Percentiles rank a stretch among this genome's conserved stretches.
Evolutionary conservation across 164 flowering plant species (phyloP).

Genomic region (Umbellularia californica): DNA sequence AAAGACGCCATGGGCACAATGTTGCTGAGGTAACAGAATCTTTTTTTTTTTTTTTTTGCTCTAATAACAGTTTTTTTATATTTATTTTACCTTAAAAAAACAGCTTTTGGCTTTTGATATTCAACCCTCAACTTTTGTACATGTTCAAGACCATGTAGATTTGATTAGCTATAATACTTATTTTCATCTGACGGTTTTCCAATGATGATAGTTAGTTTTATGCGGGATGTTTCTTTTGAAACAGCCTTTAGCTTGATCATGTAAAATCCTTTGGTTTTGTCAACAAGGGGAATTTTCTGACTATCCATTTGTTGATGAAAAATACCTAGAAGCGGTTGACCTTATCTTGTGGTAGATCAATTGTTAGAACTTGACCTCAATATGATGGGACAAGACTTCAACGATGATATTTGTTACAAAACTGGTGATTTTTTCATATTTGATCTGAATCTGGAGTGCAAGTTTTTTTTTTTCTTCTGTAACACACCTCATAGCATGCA

Average conservation of each 20-base stretch:
- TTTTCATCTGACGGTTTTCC: not conserved
- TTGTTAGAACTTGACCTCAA: too few species aligned
- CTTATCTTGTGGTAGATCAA: too few species aligned
- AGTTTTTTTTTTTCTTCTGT: too few species aligned
- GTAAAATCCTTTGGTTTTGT: not conserved
- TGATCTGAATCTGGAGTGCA: too few species aligned
- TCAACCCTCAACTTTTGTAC: not conserved
- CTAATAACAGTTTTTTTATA: not conserved
- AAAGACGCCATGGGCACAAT: constrained; percentile 95
- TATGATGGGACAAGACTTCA: too few species aligned
- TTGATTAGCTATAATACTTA: not conserved
- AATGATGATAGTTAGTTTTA: not conserved
- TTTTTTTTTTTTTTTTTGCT: not conserved
- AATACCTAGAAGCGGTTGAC: too few species aligned
- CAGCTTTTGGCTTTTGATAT: not conserved
- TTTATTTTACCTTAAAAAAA: not conserved
- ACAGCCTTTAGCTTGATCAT: not conserved
- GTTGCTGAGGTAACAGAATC: constrained; percentile 73
- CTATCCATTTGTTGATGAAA: not conserved
- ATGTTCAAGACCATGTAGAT: not conserved
- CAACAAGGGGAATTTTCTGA: not conserved
- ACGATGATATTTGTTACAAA: too few species aligned
- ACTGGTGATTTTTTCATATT: too few species aligned
- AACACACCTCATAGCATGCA: too few species aligned
- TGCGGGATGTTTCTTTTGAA: not conserved